phyloP scores from a whole-genome alignment of 2,329 filamentous ascomycete species.

The Botrytis galanthina region DNA sequence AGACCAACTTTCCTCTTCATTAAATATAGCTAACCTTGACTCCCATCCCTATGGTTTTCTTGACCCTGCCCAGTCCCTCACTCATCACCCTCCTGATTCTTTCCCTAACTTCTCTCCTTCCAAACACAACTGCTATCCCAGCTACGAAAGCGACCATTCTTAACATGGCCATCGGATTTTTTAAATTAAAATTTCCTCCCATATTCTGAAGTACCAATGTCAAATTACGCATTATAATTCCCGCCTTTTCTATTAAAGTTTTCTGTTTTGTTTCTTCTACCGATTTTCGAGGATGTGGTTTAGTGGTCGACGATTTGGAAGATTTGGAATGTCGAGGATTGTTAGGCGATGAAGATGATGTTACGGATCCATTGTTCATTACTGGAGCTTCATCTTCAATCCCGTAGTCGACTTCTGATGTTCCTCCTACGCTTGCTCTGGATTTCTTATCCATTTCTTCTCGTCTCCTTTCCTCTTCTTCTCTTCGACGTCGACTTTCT shows the following conservation, averaged over 20 bases:
- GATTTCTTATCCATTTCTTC: constrained; percentile 42
- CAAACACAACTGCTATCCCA: constrained; percentile 73
- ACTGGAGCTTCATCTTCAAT: constrained; percentile 47
- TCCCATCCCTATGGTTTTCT: constrained; percentile 77
- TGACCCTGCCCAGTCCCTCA: constrained; percentile 58
- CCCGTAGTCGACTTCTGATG: constrained; percentile 66
- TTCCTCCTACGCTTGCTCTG: constrained; percentile 53
- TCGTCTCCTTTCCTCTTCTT: constrained; percentile 57
- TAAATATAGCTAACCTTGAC: constrained; percentile 97
- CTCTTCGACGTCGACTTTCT: constrained; percentile 54
- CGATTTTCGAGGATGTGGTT: constrained; percentile 21
- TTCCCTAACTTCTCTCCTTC: constrained; percentile 71
- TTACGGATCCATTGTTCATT: not conserved
- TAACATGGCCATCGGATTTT: constrained; percentile 57
- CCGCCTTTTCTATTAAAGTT: constrained; percentile 19
- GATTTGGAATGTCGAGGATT: constrained; percentile 36
- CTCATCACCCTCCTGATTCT: constrained; percentile 67
- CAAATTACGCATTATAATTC: constrained; percentile 53
- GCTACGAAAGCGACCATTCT: constrained; percentile 74
- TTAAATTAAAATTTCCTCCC: constrained; percentile 47
- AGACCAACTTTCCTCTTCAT: constrained; percentile 27
- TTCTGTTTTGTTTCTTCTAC: constrained; percentile 19
- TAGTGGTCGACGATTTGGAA: constrained; percentile 33
- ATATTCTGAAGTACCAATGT: constrained; percentile 52
- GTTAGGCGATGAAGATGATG: constrained; percentile 19